Evolutionary conservation across 2,329 filamentous ascomycete genomes (phyloP).

Genomic region (Hymenoscyphus scutula): DNA sequence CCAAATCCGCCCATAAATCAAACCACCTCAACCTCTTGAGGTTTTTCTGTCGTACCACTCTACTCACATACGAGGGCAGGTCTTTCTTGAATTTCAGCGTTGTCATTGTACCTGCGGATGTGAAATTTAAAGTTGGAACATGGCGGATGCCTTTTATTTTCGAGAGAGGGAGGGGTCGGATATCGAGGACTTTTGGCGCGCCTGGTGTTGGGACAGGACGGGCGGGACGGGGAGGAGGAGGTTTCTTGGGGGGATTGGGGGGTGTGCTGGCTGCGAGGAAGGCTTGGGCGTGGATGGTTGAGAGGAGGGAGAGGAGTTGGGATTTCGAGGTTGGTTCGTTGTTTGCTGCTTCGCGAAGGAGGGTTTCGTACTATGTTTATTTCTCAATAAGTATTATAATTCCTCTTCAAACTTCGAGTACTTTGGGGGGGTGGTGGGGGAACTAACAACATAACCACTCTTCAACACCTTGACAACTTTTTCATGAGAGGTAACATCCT

Average conservation of each 20-base stretch:
- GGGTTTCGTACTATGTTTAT: conserved; percentile 27
- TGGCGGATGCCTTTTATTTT: conserved; percentile 52
- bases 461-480: conserved; percentile 57
- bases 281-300: conserved; percentile 20
- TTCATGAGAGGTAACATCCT: conserved; percentile 49
- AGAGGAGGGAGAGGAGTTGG: conserved; percentile 37
- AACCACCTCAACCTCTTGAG: conserved; percentile 44
- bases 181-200: conserved; percentile 48
- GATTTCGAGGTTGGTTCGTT: conserved; percentile 22
- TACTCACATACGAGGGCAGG: conserved; percentile 58
- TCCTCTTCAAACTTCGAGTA: background rate
- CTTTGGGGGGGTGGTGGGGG: background rate
- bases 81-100: conserved; percentile 67
- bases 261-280: background rate
- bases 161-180: conserved; percentile 48
- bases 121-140: conserved; percentile 52
- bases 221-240: conserved; percentile 12
- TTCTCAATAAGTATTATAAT: background rate
- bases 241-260: conserved; percentile 9
- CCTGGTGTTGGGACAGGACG: conserved; percentile 28
- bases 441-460: conserved; percentile 63
- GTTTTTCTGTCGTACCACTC: conserved; percentile 54
- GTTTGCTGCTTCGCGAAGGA: conserved; percentile 31
- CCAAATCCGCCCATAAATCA: conserved; percentile 39
- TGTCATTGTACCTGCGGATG: conserved; percentile 54